Percentiles rank a stretch among this genome's conserved stretches.
These are phyloP conservation scores for Pneumocystis murina DNA, from an alignment of 1,139 yeast genomes.

Conservation along the genomic window DNA sequence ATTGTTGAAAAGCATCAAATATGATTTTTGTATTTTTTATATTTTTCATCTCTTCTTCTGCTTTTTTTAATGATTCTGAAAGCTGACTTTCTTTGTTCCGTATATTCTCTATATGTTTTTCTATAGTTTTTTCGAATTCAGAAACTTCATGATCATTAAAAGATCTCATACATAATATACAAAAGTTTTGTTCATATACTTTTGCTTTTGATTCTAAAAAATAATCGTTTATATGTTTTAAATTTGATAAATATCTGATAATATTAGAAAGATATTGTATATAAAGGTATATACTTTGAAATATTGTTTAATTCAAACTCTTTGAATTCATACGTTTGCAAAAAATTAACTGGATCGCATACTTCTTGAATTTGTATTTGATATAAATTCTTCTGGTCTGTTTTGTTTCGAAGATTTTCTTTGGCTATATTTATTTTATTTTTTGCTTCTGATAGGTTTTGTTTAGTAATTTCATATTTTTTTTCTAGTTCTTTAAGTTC, in stretches of 20 bases:
- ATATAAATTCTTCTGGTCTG: neutral
- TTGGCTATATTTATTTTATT: neutral
- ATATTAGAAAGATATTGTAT: neutral
- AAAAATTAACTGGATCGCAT: constrained; percentile 7
- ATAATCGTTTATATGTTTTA: neutral
- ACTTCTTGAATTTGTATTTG: constrained; percentile 10
- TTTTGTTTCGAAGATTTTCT: neutral
- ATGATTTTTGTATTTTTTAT: neutral
- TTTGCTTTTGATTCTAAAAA: neutral
- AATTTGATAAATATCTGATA: neutral
- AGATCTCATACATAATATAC: neutral
- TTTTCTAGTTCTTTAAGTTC: neutral
- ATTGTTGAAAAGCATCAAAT: neutral
- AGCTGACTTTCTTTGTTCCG: neutral
- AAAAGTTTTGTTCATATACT: neutral
- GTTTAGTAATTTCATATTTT: neutral
- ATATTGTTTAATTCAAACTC: neutral
- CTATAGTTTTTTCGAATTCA: neutral
- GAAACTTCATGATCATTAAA: neutral
- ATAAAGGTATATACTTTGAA: neutral
- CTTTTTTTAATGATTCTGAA: neutral
- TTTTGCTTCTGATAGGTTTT: neutral
- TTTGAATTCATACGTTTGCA: neutral
- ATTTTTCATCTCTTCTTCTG: neutral
- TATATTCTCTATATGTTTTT: neutral